These are phyloP conservation scores for Phylloboletellus chloephorus DNA, from an alignment of 1,284 basidiomycete genomes.

Conservation along the genomic window DNA sequence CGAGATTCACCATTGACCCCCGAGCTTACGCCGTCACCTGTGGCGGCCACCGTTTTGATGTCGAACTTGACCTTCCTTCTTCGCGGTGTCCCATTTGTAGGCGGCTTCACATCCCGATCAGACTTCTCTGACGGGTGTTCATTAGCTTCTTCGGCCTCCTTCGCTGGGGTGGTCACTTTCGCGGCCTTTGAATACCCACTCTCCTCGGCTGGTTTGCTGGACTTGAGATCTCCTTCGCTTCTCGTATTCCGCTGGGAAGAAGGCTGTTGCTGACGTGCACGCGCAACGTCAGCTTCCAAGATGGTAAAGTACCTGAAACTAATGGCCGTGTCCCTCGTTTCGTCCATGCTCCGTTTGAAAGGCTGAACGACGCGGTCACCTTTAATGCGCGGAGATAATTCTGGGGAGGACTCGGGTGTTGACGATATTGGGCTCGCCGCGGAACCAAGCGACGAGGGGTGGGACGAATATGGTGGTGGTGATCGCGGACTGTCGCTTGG, in stretches of 20 bases:
- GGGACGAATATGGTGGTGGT: conserved; percentile 31
- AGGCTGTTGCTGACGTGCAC: conserved; percentile 24
- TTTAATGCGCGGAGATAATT: conserved; percentile 28
- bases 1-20: conserved; percentile 29
- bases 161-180: conserved; percentile 10
- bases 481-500: conserved; percentile 24
- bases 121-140: conserved; percentile 12
- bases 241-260: conserved; percentile 14
- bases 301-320: conserved; percentile 62
- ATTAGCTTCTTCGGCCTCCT: conserved; percentile 10
- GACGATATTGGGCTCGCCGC: conserved; percentile 27
- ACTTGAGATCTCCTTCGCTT: conserved; percentile 17
- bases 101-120: conserved; percentile 15
- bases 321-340: conserved; percentile 56
- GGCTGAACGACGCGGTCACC: conserved; percentile 36
- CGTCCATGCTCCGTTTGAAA: conserved; percentile 55
- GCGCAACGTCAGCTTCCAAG: conserved; percentile 53
- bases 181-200: conserved; percentile 12
- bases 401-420: conserved; percentile 34
- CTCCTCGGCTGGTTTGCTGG: conserved; percentile 12
- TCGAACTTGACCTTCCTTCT: conserved; percentile 70
- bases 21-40: conserved; percentile 38
- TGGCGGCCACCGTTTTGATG: conserved; percentile 50
- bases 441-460: conserved; percentile 29
- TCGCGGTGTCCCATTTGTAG: conserved; percentile 34